Base-by-base conservation (phyloP, 306 rosid genomes). In the Cucumis melo region DNA sequence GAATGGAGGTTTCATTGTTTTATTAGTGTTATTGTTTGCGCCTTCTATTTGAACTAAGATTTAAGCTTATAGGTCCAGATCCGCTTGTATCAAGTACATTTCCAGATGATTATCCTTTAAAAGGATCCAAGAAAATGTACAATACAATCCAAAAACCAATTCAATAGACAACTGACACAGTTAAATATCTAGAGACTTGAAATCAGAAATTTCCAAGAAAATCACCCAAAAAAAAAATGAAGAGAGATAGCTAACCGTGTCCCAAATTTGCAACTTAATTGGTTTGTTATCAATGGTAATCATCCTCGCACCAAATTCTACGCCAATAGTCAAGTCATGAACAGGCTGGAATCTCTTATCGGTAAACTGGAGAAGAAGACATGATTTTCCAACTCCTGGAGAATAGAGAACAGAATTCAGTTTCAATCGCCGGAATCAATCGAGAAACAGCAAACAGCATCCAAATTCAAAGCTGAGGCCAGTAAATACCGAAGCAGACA, bases 241-340 rank as follows among this genome's bases (percentile, higher is more conserved):
- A 48, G 62, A 80, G 79, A 64, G 38, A 34, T 21, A 78, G 82
- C 92, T 78, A 74, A 92, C 97, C 90, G 99, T 94, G 81, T 94
- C 99, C 99, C 99, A 94, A 77, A 94, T 94, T 88, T 94, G 99
- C 79, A 94, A 89, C 84, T 94, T 94, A 82, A 94, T 90, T 15
- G 99, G 96, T 75, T 91, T 92, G 77, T 82, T 90, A 72, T 92
- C 97, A 71, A 94, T 94, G 21, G 94, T 90, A 84, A 94, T 91
- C 99, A 94, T 94, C 88, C 97, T 81, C 42, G 99, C 99, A 32
- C 99, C 99, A 38, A 94, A 94, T 82, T 94, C 99, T 50, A 94
- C 99, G 85, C 99, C 99, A 12, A 94, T 94, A 17, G 99, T 94
- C 80, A 94, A 87, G 81, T 94, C 97, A 79, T 92, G 99, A 41